phyloP scores from a whole-genome alignment of 2,329 filamentous ascomycete genomes.

The Pseudofabraea citricarpa region DNA sequence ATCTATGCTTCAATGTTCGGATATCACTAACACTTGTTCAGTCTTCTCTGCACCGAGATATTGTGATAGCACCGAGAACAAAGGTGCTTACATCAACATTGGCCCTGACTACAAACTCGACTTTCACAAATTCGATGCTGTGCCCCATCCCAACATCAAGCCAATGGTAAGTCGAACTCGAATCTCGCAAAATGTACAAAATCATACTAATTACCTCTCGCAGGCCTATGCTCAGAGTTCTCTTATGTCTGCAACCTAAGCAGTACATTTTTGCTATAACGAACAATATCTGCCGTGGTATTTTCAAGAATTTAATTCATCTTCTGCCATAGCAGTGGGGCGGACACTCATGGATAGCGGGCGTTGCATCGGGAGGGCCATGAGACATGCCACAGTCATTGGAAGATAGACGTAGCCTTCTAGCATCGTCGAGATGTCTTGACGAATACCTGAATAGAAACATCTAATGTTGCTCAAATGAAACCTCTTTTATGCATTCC shows the following conservation, averaged over 20 bases:
- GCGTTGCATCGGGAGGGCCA: constrained; percentile 10
- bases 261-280: constrained; percentile 30
- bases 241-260: constrained; percentile 67
- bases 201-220: constrained; percentile 9
- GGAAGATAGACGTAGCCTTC: constrained; percentile 8
- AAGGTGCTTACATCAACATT: constrained; percentile 97
- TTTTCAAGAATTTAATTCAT: neutral
- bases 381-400: constrained; percentile 2
- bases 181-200: neutral
- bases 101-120: constrained; percentile 85
- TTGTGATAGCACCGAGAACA: constrained; percentile 97
- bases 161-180: constrained; percentile 64
- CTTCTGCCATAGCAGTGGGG: neutral
- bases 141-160: constrained; percentile 91
- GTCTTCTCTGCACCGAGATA: constrained; percentile 98
- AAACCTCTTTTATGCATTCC: constrained; percentile 14
- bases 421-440: constrained; percentile 1
- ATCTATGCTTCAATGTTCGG: constrained; percentile 5
- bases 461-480: neutral
- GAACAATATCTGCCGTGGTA: neutral
- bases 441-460: constrained; percentile 4
- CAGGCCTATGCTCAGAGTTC: constrained; percentile 83
- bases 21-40: constrained; percentile 24
- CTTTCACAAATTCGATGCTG: constrained; percentile 92
- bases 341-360: constrained; percentile 7